Percentiles rank a stretch among this genome's conserved stretches.
Evolutionary conservation across 129 eudicot species (phyloP).

Genomic region (Tagetes erecta): DNA sequence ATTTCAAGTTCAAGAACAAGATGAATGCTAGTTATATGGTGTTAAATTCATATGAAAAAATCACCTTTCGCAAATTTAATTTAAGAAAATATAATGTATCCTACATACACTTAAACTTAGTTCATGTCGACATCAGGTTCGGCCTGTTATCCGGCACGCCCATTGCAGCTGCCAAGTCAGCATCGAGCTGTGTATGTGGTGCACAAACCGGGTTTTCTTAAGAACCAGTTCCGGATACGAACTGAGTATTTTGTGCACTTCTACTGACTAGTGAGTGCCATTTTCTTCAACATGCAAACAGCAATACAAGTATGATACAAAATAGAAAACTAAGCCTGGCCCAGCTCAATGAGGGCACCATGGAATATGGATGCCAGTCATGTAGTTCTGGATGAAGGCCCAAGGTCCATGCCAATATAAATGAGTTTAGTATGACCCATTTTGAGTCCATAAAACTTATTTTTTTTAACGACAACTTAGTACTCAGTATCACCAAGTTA

Average conservation of each 20-base stretch:
- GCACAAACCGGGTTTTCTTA: slow-evolving; percentile 44
- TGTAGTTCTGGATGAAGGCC: no score
- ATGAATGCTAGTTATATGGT: neutral
- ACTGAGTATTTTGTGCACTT: no score
- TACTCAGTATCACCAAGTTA: no score
- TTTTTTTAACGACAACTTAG: no score
- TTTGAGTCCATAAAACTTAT: no score
- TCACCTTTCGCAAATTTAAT: slow-evolving; percentile 7
- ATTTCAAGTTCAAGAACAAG: neutral
- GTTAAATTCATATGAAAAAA: neutral
- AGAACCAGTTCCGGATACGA: no score
- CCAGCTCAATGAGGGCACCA: no score
- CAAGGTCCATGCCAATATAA: no score
- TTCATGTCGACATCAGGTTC: slow-evolving; percentile 71
- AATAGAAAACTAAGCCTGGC: no score
- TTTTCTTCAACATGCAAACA: slow-evolving; percentile 61
- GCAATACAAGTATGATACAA: neutral
- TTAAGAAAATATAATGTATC: slow-evolving; percentile 18
- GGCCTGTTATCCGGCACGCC: slow-evolving; percentile 95
- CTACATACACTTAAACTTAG: slow-evolving; percentile 17
- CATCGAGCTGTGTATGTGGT: slow-evolving; percentile 85
- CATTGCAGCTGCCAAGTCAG: slow-evolving; percentile 87
- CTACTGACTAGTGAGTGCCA: slow-evolving; percentile 21
- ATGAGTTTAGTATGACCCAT: no score
- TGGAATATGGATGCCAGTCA: no score